Evolutionary conservation across 1,284 basidiomycete species (phyloP).

Genomic region (Puccinia hordei): DNA sequence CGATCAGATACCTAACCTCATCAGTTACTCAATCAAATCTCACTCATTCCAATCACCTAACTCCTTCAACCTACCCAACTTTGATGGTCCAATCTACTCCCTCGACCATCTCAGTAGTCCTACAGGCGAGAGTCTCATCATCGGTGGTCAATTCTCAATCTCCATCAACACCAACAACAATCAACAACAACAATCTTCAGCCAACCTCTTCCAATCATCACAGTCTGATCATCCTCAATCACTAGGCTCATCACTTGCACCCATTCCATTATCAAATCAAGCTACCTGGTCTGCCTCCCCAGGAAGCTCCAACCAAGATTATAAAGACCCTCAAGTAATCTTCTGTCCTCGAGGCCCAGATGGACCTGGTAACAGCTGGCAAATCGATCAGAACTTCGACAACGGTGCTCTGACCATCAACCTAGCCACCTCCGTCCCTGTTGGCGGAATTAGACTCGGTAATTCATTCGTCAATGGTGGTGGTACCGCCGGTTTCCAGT

Average conservation of each 20-base stretch:
- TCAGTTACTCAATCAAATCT: constrained; percentile 69
- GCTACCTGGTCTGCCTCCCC: constrained; percentile 70
- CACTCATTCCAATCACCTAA: constrained; percentile 24
- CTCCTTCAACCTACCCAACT: constrained; percentile 75
- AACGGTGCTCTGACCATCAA: constrained; percentile 72
- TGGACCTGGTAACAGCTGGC: constrained; percentile 78
- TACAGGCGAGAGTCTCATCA: constrained; percentile 74
- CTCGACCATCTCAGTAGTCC: constrained; percentile 70
- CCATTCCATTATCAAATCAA: constrained; percentile 69
- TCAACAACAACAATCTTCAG: constrained; percentile 62
- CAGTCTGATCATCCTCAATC: constrained; percentile 66
- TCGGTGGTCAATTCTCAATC: constrained; percentile 82
- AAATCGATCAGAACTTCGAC: constrained; percentile 70
- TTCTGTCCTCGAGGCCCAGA: constrained; percentile 80
- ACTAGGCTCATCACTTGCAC: constrained; percentile 71
- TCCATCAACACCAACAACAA: constrained; percentile 60
- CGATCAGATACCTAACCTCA: constrained; percentile 66
- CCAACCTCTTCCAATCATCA: constrained; percentile 65
- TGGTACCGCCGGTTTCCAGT: constrained; percentile 84
- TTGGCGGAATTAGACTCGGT: constrained; percentile 79
- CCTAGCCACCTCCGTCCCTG: constrained; percentile 71
- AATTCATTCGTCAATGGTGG: constrained; percentile 81
- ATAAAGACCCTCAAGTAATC: constrained; percentile 71
- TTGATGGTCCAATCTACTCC: constrained; percentile 75
- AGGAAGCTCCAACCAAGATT: constrained; percentile 68